These are phyloP conservation scores for Cladophialophora carrionii DNA, from an alignment of 2,329 filamentous ascomycete species.

Conservation along the genomic window DNA sequence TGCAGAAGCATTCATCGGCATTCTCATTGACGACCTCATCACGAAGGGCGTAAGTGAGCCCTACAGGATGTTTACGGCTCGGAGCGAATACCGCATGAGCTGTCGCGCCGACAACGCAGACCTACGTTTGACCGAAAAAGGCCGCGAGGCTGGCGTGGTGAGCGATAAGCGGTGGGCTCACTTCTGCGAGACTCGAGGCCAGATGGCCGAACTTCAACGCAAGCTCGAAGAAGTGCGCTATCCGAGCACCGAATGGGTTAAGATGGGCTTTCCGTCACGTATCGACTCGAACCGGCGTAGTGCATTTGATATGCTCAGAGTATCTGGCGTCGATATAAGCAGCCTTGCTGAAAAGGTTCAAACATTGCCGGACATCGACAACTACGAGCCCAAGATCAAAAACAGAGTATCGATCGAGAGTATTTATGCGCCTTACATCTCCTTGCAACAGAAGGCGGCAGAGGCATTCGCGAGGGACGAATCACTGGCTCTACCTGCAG, in stretches of 20 bases:
- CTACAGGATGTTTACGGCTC: conserved; percentile 96
- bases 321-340: conserved; percentile 63
- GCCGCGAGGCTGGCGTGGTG: conserved; percentile 75
- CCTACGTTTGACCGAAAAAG: conserved; percentile 76
- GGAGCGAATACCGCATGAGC: conserved; percentile 93
- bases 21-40: conserved; percentile 97
- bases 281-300: conserved; percentile 68
- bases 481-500: conserved; percentile 67
- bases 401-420: conserved; percentile 78
- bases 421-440: conserved; percentile 83
- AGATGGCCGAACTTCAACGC: conserved; percentile 68
- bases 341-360: conserved; percentile 53
- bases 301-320: conserved; percentile 77
- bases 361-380: conserved; percentile 43
- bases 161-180: conserved; percentile 74
- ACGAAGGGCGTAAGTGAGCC: conserved; percentile 97
- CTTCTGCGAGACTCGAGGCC: conserved; percentile 66
- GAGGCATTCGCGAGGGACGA: conserved; percentile 76
- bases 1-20: conserved; percentile 91
- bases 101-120: conserved; percentile 94
- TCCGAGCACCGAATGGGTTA: conserved; percentile 68
- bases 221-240: conserved; percentile 63
- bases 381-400: conserved; percentile 63
- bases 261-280: conserved; percentile 69
- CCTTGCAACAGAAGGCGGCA: conserved; percentile 68